Conservation (phyloP, 1,284 basidiomycete species). For the Papiliotrema fonsecae region DNA sequence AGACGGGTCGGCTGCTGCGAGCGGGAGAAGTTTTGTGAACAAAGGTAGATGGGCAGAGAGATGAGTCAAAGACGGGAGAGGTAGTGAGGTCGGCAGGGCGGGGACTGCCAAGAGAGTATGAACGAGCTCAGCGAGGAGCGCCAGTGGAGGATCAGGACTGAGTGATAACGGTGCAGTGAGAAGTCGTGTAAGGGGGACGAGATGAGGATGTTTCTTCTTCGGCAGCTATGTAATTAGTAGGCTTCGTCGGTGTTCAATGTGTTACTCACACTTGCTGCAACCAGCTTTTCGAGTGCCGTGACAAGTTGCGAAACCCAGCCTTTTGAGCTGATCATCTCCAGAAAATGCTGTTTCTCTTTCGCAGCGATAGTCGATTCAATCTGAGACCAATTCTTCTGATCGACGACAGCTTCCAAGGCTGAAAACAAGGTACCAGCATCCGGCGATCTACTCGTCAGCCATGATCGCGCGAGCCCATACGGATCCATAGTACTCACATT, state of each 20-base stretch:
- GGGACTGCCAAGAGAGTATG: slow-evolving; percentile 41
- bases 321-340: slow-evolving; percentile 8
- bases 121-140: slow-evolving; percentile 28
- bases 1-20: slow-evolving; percentile 16
- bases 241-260: neutral
- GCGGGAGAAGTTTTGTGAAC: slow-evolving; percentile 36
- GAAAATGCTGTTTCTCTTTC: slow-evolving; percentile 9
- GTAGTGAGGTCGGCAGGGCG: slow-evolving; percentile 37
- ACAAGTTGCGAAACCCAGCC: slow-evolving; percentile 35
- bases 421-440: slow-evolving; percentile 1
- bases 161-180: slow-evolving; percentile 32
- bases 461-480: neutral
- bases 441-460: slow-evolving; percentile 1
- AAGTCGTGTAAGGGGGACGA: slow-evolving; percentile 31
- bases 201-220: slow-evolving; percentile 41
- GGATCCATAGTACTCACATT: slow-evolving; percentile 7
- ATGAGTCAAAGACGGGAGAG: slow-evolving; percentile 39
- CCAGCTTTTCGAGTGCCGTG: slow-evolving; percentile 21
- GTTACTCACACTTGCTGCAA: slow-evolving; percentile 27
- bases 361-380: neutral
- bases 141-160: slow-evolving; percentile 6
- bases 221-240: slow-evolving; percentile 11
- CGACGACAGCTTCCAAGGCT: slow-evolving; percentile 7
- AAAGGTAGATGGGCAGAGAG: slow-evolving; percentile 38
- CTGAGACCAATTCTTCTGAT: slow-evolving; percentile 12